Conservation (phyloP, 2,329 filamentous ascomycete genomes). For the Thielaviopsis populi region DNA sequence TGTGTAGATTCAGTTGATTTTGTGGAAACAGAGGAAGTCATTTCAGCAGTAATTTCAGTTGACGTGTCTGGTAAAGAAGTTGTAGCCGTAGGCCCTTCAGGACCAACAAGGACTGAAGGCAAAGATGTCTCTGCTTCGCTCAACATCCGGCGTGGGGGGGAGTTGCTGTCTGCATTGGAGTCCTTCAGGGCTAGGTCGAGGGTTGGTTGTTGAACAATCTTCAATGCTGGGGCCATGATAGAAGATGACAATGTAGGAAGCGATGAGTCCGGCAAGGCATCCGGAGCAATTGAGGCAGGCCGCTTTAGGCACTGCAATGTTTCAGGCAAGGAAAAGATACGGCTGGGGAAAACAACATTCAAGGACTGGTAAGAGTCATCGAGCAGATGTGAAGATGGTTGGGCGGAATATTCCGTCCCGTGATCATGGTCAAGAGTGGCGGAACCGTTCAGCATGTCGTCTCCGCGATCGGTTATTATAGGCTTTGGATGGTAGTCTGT, state of each 20-base stretch:
- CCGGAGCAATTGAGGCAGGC: neutral
- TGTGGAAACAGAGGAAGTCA: constrained; percentile 26
- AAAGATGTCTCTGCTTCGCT: neutral
- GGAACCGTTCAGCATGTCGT: neutral
- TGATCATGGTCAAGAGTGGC: neutral
- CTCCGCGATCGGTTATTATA: neutral
- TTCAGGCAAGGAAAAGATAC: neutral
- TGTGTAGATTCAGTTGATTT: neutral
- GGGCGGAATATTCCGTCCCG: no score
- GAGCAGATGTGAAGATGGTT: neutral
- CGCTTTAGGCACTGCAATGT: neutral
- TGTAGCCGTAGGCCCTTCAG: neutral
- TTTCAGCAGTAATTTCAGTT: constrained; percentile 20
- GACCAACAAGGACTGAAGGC: neutral
- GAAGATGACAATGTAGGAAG: neutral
- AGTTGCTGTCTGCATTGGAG: neutral
- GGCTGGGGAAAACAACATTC: neutral
- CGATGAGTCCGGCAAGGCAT: neutral
- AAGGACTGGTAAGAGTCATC: neutral
- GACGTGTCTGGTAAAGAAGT: neutral
- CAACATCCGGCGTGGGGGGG: neutral
- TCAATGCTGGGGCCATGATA: neutral
- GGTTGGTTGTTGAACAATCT: neutral
- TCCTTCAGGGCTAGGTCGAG: no score
- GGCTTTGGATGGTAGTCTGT: constrained; percentile 20